Evolutionary conservation across 192 early-diverging fungal genomes (phyloP), one percentile per base, ranked within the genome.

Genomic region (Backusella tarrabulga): DNA sequence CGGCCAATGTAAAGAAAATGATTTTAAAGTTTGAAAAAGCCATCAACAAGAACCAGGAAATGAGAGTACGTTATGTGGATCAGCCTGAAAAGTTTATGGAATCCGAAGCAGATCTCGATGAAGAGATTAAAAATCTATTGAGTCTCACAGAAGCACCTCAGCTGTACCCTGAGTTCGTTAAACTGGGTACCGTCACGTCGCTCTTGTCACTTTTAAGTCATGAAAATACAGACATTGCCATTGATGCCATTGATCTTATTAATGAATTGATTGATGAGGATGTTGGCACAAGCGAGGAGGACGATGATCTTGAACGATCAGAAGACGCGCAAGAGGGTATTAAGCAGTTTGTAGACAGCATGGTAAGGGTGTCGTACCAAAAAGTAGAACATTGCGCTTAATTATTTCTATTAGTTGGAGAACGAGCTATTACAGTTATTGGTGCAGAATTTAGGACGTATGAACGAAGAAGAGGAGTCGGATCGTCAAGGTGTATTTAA

Each of bases 201-300:
- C 83, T 98, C 19, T 80, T 96, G 19, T 89, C 90, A 2, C 85
- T 98, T 36, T 77, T 99, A 38, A 85, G 90, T 42, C 98, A 99
- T 79, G 96, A 97, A 66, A 99, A 99, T 84, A 93, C 91, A 19
- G 98, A 99, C 79, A 97, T 99, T 83, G 82, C 89, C 2, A 91
- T 97, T 40, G 91, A 92, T 34, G 90, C 94, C 1, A 87, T 98
- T 46, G 92, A 95, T 77, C 79, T 98, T 11, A 76, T 97, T n/a
- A 94, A 92, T 75, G 97, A 98, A 84, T 85, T 97, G 68, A 96
- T 93, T 11, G 96, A 97, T 78, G 96, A 98, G 76, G 96, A 98
- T 73, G 87, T 94, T 6, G 87, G 91, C 23, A 81, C 72, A 8
- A 81, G 85, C 23, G 86, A 79, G 26, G 66, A 77, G 15, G 90